phyloP scores from a whole-genome alignment of 352 stramenopile species.

The Phytophthora hibernalis region DNA sequence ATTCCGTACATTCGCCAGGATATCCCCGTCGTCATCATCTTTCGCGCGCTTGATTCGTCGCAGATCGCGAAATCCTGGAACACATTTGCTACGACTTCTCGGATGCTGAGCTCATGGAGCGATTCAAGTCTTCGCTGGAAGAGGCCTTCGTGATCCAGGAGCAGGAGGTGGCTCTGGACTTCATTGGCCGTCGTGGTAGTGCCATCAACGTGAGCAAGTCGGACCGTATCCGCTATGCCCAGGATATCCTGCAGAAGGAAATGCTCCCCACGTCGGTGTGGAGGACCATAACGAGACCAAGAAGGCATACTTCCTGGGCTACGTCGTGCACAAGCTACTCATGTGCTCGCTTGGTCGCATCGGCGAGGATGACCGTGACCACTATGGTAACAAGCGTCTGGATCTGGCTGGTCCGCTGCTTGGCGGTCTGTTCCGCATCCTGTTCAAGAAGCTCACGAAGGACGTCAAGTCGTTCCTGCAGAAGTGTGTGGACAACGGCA shows the following conservation, averaged over 20 bases:
- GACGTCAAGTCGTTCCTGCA: slow-evolving; percentile 96
- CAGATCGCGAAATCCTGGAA: slow-evolving; percentile 99
- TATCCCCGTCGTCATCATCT: slow-evolving; percentile 99
- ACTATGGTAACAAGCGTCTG: slow-evolving; percentile 99
- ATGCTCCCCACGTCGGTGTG: slow-evolving; percentile 98
- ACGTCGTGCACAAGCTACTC: slow-evolving; percentile 99
- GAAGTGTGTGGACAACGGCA: slow-evolving; percentile 92
- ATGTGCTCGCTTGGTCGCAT: slow-evolving; percentile 98
- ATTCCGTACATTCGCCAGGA: slow-evolving; percentile 99
- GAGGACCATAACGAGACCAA: slow-evolving; percentile 98
- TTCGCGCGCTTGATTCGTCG: slow-evolving; percentile 96
- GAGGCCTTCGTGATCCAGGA: slow-evolving; percentile 99
- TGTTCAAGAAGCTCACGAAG: slow-evolving; percentile 99
- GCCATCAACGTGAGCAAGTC: slow-evolving; percentile 97
- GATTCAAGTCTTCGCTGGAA: slow-evolving; percentile 98
- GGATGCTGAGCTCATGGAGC: slow-evolving; percentile 99
- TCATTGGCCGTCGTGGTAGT: slow-evolving; percentile 97
- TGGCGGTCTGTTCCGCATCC: slow-evolving; percentile 96
- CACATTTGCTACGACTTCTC: slow-evolving; percentile 99
- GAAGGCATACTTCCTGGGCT: slow-evolving; percentile 98
- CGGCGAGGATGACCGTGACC: slow-evolving; percentile 99
- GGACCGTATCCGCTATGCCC: slow-evolving; percentile 98
- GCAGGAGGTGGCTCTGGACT: slow-evolving; percentile 98
- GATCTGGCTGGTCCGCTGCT: slow-evolving; percentile 99
- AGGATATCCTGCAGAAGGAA: slow-evolving; percentile 99